phyloP scores from a whole-genome alignment of 192 early-diverging fungal genomes.

The Coemansia sp. region DNA sequence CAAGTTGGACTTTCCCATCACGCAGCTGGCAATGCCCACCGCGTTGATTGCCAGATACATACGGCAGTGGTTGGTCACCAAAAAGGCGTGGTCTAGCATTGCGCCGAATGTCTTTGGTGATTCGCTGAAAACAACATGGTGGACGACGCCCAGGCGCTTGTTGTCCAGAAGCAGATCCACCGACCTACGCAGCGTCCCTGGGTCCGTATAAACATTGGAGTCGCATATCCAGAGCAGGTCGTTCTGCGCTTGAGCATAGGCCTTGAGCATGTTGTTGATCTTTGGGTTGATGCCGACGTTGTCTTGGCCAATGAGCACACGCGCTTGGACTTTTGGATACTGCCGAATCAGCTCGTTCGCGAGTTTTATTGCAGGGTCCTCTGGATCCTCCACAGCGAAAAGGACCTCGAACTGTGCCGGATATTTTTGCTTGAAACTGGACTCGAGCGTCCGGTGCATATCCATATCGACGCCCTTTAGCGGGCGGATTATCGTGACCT shows the following conservation, averaged over 20 bases:
- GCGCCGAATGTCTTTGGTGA: constrained; percentile 71
- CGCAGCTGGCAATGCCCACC: constrained; percentile 76
- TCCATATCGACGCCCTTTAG: constrained; percentile 90
- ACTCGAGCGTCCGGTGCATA: constrained; percentile 75
- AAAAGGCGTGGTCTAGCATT: constrained; percentile 81
- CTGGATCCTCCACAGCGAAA: constrained; percentile 78
- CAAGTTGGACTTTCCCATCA: constrained; percentile 94
- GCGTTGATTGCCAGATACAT: constrained; percentile 95
- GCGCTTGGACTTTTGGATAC: constrained; percentile 73
- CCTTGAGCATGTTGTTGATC: constrained; percentile 88
- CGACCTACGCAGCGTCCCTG: constrained; percentile 75
- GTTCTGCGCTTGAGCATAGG: constrained; percentile 72
- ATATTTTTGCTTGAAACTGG: constrained; percentile 87
- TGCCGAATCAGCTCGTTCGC: constrained; percentile 66
- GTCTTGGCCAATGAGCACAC: constrained; percentile 77
- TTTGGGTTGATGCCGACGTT: constrained; percentile 92
- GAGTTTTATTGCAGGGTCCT: constrained; percentile 81
- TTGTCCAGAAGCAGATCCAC: constrained; percentile 70
- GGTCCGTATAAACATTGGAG: constrained; percentile 82
- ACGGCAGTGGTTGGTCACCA: constrained; percentile 89
- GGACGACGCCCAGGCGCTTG: constrained; percentile 85
- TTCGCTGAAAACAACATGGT: constrained; percentile 87
- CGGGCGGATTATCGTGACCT: constrained; percentile 90
- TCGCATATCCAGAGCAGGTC: constrained; percentile 96
- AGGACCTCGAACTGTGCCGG: constrained; percentile 79